Evolutionary conservation across 2,329 filamentous ascomycete species (phyloP).

Genomic region (Bipolaris sorokiniana): DNA sequence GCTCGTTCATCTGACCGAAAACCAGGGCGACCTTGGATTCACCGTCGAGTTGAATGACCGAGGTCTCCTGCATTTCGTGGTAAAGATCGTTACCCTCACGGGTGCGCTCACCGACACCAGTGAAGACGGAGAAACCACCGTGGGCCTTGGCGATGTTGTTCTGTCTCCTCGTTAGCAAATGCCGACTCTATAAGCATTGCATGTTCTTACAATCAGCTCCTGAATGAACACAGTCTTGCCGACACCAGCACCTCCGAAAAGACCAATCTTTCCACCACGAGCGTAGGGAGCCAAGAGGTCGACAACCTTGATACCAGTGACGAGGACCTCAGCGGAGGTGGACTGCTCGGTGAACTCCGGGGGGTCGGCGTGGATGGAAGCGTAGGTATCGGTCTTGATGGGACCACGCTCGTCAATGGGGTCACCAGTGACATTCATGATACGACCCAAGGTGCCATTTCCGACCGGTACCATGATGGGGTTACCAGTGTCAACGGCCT

Average conservation of each 20-base stretch:
- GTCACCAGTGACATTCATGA: constrained; percentile 99
- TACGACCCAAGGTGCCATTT: constrained; percentile 90
- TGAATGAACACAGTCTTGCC: constrained; percentile 99
- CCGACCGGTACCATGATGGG: constrained; percentile 98
- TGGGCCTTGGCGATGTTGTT: constrained; percentile 99
- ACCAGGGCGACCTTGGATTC: constrained; percentile 99
- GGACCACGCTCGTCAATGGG: constrained; percentile 99
- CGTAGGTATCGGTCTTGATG: constrained; percentile 87
- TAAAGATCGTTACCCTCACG: constrained; percentile 99
- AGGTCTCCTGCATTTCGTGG: constrained; percentile 99
- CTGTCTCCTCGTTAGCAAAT: constrained; percentile 51
- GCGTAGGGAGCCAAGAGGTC: constrained; percentile 98
- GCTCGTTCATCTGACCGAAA: constrained; percentile 99
- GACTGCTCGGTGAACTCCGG: constrained; percentile 95
- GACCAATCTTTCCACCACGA: constrained; percentile 99
- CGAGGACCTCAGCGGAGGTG: constrained; percentile 92
- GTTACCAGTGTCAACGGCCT: constrained; percentile 84
- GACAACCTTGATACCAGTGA: constrained; percentile 99
- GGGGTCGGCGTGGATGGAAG: constrained; percentile 93
- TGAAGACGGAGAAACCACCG: constrained; percentile 99
- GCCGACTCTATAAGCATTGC: not conserved
- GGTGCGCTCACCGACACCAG: constrained; percentile 99
- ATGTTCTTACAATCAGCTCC: constrained; percentile 83
- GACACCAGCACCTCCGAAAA: constrained; percentile 99
- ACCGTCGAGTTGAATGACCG: constrained; percentile 98